A percentile compares a stretch with the other conserved stretches of the same genome.
phyloP scores from a whole-genome alignment of 495 filamentous ascomycete species.

The Penicillium fimorum region DNA sequence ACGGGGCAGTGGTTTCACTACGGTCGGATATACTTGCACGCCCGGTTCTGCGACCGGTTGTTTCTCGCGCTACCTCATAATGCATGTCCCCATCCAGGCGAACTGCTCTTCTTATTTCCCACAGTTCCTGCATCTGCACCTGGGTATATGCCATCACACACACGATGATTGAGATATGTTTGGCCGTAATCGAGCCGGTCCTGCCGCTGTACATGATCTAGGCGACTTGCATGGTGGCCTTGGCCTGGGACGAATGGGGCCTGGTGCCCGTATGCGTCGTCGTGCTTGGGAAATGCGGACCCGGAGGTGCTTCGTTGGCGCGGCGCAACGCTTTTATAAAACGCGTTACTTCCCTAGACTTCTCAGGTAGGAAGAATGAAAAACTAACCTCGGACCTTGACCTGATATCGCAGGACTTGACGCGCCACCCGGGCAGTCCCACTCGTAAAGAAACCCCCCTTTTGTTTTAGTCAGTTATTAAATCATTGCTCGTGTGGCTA shows the following conservation, averaged over 20 bases:
- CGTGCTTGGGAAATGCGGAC: not conserved
- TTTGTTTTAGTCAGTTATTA: not conserved
- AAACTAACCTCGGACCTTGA: not conserved
- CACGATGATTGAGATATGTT: not conserved
- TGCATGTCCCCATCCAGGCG: not conserved
- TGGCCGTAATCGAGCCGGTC: not conserved
- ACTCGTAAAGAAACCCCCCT: slow-evolving; percentile 5
- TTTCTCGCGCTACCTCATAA: not conserved
- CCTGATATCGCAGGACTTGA: not conserved
- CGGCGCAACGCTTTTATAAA: not conserved
- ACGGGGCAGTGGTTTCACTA: slow-evolving; percentile 2
- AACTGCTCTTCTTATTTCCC: not conserved
- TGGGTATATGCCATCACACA: not conserved
- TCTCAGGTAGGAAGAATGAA: not conserved
- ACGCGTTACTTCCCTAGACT: not conserved
- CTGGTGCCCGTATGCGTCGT: slow-evolving; percentile 3
- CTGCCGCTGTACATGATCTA: not conserved
- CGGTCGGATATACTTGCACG: slow-evolving; percentile 4
- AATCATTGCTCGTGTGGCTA: not conserved
- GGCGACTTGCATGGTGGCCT: not conserved
- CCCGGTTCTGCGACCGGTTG: not conserved
- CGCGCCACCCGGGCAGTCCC: slow-evolving; percentile 5
- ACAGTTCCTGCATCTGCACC: too few relatives aligned
- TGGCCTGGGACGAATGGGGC: not conserved
- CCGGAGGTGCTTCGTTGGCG: slow-evolving; percentile 4